Conservation (phyloP, 2,329 filamentous ascomycete species). For the Fusarium newnesense region DNA sequence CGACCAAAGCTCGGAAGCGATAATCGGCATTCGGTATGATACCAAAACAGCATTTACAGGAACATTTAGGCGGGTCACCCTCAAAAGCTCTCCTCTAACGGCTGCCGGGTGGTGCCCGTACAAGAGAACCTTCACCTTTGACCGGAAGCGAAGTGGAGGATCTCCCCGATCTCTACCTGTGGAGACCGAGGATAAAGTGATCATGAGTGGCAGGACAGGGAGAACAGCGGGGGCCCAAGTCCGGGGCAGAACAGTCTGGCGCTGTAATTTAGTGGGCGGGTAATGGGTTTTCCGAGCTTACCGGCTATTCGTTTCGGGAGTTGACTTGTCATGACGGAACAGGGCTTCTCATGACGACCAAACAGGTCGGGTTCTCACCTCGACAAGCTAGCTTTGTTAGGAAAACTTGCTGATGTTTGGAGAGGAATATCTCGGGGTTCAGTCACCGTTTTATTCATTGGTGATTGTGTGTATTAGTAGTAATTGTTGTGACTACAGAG, state of each 20-base stretch:
- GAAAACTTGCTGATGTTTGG: not conserved
- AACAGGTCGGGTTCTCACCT: not conserved
- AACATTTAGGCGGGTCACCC: not conserved
- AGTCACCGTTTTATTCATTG: slow-evolving; percentile 25
- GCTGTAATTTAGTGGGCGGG: slow-evolving; percentile 31
- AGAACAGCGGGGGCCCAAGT: slow-evolving; percentile 38
- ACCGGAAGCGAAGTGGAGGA: slow-evolving; percentile 15
- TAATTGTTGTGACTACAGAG: slow-evolving; percentile 23
- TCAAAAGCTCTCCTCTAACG: slow-evolving; percentile 9
- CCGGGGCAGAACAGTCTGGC: slow-evolving; percentile 21
- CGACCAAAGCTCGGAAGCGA: slow-evolving; percentile 37
- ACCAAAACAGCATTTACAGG: not conserved
- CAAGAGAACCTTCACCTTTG: not conserved
- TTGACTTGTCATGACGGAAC: slow-evolving; percentile 36
- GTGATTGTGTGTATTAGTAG: slow-evolving; percentile 29
- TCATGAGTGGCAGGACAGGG: slow-evolving; percentile 12
- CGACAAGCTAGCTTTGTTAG: slow-evolving; percentile 9
- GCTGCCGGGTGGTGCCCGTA: slow-evolving; percentile 17
- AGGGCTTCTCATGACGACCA: slow-evolving; percentile 18
- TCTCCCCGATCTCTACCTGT: slow-evolving; percentile 16
- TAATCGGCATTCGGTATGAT: slow-evolving; percentile 38
- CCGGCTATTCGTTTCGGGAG: slow-evolving; percentile 44
- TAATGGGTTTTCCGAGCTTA: slow-evolving; percentile 43
- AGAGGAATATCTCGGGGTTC: slow-evolving; percentile 27
- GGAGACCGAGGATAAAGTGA: slow-evolving; percentile 28